These are phyloP conservation scores for Ceratobasidium sp. DNA, from an alignment of 1,284 basidiomycete species.

Conservation along the genomic window DNA sequence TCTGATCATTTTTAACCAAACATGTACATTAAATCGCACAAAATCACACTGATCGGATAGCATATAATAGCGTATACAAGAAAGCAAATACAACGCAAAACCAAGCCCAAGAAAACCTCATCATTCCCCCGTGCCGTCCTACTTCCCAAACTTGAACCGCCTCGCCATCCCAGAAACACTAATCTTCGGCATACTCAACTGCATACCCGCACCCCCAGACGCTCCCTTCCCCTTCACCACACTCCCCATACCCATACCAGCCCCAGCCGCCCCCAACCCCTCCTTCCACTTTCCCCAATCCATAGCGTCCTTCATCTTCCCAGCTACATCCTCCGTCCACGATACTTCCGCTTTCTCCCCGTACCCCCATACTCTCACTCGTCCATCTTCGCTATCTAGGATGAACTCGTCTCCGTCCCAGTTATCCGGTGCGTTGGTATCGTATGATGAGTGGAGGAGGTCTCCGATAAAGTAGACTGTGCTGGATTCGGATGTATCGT, in stretches of 20 bases:
- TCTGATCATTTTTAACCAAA: no score
- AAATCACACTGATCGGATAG: background rate
- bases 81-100: background rate
- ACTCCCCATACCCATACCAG: background rate
- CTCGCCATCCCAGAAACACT: conserved; percentile 18
- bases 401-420: conserved; percentile 39
- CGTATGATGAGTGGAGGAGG: conserved; percentile 25
- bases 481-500: conserved; percentile 20
- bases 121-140: background rate
- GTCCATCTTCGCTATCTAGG: conserved; percentile 25
- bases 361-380: conserved; percentile 20
- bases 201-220: background rate
- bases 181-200: conserved; percentile 33
- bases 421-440: conserved; percentile 27
- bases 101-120: background rate
- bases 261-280: background rate
- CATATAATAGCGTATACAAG: conserved; percentile 4
- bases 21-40: background rate
- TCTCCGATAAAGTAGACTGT: conserved; percentile 41
- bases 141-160: conserved; percentile 31
- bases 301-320: conserved; percentile 20
- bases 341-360: conserved; percentile 33
- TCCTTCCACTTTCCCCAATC: conserved; percentile 25
- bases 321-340: conserved; percentile 23
- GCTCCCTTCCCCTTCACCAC: background rate